These are phyloP conservation scores for Magnolia changhungtana DNA, from an alignment of 164 flowering plant genomes.

Conservation along the genomic window DNA sequence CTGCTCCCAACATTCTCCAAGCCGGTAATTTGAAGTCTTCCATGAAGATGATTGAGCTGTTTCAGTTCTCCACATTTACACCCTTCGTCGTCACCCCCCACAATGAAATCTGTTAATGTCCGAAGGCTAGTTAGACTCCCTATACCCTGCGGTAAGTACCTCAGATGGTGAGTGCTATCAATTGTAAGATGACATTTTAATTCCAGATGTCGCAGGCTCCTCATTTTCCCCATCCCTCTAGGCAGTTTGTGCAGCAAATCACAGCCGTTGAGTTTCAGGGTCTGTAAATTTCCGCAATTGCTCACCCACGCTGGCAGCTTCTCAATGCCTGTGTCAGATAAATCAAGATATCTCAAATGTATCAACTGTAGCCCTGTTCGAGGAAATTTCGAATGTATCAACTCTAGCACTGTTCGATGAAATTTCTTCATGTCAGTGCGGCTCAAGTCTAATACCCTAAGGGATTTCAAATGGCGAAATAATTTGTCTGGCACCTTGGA, in stretches of 20 bases:
- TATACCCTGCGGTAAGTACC: neutral
- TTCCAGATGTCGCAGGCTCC: neutral
- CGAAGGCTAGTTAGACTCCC: neutral
- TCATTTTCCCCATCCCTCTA: neutral
- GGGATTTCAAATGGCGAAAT: neutral
- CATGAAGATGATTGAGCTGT: no score
- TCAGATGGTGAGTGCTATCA: no score
- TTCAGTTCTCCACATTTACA: no score
- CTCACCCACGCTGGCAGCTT: neutral
- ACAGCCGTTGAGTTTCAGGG: neutral
- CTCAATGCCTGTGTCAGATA: no score
- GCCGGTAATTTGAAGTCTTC: no score
- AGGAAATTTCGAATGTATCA: neutral
- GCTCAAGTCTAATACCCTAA: neutral
- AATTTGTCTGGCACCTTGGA: neutral
- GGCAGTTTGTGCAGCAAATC: neutral
- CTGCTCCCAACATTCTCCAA: neutral
- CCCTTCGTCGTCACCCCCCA: neutral
- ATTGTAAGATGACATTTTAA: no score
- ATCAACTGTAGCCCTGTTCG: no score
- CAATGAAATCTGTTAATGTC: neutral
- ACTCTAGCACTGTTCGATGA: neutral
- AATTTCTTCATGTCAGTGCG: neutral
- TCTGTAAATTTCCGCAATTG: neutral
- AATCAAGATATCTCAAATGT: neutral